Conservation (phyloP, 2,329 filamentous ascomycete species). For the Talaromyces atroroseus region DNA sequence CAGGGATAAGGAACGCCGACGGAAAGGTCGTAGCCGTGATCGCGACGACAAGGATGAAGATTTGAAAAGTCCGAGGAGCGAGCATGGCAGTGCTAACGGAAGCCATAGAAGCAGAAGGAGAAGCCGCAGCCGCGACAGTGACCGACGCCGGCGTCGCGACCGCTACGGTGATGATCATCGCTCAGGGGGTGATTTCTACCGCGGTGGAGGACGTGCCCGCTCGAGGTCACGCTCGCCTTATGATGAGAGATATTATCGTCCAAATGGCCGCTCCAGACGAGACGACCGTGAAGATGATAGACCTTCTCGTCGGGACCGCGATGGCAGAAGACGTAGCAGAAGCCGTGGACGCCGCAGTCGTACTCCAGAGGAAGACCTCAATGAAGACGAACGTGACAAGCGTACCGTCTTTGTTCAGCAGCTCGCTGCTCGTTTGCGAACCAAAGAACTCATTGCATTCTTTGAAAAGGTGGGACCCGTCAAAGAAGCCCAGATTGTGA, state of each 20-base stretch:
- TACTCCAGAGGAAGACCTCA: conserved; percentile 64
- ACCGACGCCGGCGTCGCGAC: conserved; percentile 62
- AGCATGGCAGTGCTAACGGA: conserved; percentile 63
- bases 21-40: conserved; percentile 56
- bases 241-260: conserved; percentile 53
- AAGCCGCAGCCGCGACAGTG: conserved; percentile 72
- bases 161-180: conserved; percentile 50
- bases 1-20: conserved; percentile 34
- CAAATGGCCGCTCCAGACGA: conserved; percentile 45
- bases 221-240: conserved; percentile 68
- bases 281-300: conserved; percentile 44
- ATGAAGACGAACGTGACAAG: conserved; percentile 92
- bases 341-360: conserved; percentile 40
- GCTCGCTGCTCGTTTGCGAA: conserved; percentile 86
- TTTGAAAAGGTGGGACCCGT: conserved; percentile 94
- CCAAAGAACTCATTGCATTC: conserved; percentile 86
- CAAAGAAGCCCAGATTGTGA: conserved; percentile 96
- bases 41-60: conserved; percentile 54
- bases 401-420: conserved; percentile 98
- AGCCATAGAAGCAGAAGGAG: conserved; percentile 74
- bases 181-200: conserved; percentile 66
- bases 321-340: conserved; percentile 40
- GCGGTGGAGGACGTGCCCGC: conserved; percentile 58
- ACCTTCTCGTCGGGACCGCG: conserved; percentile 49
- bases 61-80: conserved; percentile 64